A percentile compares a stretch with the other conserved stretches of the same genome.
phyloP scores from a whole-genome alignment of 2,329 filamentous ascomycete genomes.

The Alternaria dauci region DNA sequence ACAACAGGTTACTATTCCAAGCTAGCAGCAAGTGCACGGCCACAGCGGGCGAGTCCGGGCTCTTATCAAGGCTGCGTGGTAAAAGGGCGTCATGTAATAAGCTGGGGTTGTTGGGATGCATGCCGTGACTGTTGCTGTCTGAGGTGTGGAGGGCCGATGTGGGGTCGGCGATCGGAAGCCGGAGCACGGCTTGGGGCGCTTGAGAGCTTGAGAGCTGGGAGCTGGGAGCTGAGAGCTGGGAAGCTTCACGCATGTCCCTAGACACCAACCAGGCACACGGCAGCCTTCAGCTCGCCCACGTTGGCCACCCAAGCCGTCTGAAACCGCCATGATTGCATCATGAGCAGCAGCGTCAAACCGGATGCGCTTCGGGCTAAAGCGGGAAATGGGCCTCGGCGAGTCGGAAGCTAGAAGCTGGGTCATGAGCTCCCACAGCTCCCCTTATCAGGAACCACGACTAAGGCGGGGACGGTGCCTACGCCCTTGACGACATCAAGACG shows the following conservation, averaged over 20 bases:
- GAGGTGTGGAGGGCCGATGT: constrained; percentile 29
- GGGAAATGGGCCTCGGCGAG: constrained; percentile 42
- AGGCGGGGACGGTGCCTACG: constrained; percentile 35
- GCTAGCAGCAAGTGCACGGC: constrained; percentile 27
- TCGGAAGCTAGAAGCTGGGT: constrained; percentile 31
- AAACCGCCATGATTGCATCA: constrained; percentile 45
- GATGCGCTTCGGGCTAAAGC: constrained; percentile 33
- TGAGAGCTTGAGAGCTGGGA: constrained; percentile 12
- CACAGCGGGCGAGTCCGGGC: constrained; percentile 37
- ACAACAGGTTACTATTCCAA: constrained; percentile 18
- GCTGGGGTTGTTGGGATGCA: constrained; percentile 31
- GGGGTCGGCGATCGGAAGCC: constrained; percentile 27
- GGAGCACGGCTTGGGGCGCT: constrained; percentile 18
- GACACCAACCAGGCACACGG: constrained; percentile 21
- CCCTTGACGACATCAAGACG: constrained; percentile 41
- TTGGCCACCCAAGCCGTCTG: constrained; percentile 44
- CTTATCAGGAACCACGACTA: constrained; percentile 39
- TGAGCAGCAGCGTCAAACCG: constrained; percentile 36
- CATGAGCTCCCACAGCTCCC: constrained; percentile 33
- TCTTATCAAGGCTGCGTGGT: constrained; percentile 39
- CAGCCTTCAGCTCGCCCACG: constrained; percentile 47
- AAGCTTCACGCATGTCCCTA: constrained; percentile 16
- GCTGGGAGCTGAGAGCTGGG: constrained; percentile 12
- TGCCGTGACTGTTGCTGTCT: constrained; percentile 39
- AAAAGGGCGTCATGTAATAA: constrained; percentile 27